phyloP scores from a whole-genome alignment of 2,329 filamentous ascomycete genomes.

The Fusarium sp. region DNA sequence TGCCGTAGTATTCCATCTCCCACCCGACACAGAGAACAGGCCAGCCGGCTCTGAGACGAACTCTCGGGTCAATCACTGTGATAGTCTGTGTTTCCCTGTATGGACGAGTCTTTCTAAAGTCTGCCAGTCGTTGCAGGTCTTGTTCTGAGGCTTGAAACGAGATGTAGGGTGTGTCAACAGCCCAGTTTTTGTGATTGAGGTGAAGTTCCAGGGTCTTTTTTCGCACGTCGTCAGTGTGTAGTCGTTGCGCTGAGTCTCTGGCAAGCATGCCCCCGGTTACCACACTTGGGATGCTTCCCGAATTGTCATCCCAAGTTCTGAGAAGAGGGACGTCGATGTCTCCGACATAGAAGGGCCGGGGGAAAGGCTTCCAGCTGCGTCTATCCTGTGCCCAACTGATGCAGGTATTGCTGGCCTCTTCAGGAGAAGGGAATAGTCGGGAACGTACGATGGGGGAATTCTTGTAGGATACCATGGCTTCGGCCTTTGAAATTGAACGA shows the following conservation, averaged over 20 bases:
- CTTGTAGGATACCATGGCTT: not conserved
- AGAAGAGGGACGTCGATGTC: not conserved
- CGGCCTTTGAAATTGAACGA: not conserved
- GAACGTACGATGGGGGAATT: not conserved
- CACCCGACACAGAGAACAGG: not conserved
- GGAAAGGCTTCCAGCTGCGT: not conserved
- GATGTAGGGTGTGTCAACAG: not conserved
- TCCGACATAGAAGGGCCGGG: not conserved
- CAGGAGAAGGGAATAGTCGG: not conserved
- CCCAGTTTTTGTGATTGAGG: not conserved
- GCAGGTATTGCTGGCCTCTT: not conserved
- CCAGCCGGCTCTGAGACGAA: not conserved
- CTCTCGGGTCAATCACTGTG: not conserved
- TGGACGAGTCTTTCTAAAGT: not conserved
- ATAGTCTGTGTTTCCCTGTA: not conserved
- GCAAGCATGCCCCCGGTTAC: not conserved
- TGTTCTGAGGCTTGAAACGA: not conserved
- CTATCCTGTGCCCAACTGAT: not conserved
- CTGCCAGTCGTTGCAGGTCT: not conserved
- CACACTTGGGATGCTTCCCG: not conserved
- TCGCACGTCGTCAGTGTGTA: not conserved
- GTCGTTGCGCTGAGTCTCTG: not conserved
- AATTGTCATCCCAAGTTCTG: conserved; percentile 9
- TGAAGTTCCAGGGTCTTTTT: not conserved
- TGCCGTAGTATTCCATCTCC: not conserved